A percentile compares a stretch with the other conserved stretches of the same genome.
phyloP scores from a whole-genome alignment of 2,329 filamentous ascomycete species.

The Helminthosporium solani region DNA sequence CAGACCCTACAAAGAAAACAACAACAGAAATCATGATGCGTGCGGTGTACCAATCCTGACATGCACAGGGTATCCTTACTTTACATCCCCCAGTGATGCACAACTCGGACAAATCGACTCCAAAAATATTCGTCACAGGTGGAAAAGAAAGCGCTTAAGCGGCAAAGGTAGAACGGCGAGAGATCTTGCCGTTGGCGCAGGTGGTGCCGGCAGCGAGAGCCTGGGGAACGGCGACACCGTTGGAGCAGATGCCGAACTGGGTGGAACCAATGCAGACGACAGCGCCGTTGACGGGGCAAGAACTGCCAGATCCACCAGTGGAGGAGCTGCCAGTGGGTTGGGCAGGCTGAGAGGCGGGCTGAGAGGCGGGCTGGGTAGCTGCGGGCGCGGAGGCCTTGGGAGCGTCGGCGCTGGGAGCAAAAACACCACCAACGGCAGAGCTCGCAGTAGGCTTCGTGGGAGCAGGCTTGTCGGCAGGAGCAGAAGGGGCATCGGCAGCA shows the following conservation, averaged over 20 bases:
- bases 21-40: not conserved
- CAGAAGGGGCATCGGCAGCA: constrained; percentile 7
- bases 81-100: not conserved
- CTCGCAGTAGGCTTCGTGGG: not conserved
- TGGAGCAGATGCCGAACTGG: constrained; percentile 49
- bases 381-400: constrained; percentile 4
- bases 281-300: constrained; percentile 45
- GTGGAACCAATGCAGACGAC: constrained; percentile 47
- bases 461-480: constrained; percentile 5
- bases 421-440: not conserved
- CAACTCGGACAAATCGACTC: constrained; percentile 18
- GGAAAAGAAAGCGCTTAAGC: not conserved
- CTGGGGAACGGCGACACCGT: constrained; percentile 44
- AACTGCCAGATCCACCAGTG: constrained; percentile 17
- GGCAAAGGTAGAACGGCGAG: constrained; percentile 7
- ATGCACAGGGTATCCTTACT: constrained; percentile 2
- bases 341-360: constrained; percentile 3
- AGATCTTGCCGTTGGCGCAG: constrained; percentile 42
- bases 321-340: constrained; percentile 12
- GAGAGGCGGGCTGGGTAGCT: constrained; percentile 7
- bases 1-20: not conserved
- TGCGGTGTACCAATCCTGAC: not conserved
- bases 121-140: constrained; percentile 17
- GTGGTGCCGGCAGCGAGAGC: constrained; percentile 45
- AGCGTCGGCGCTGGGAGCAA: constrained; percentile 5